Evolutionary conservation across 2,329 filamentous ascomycete species (phyloP).

Genomic region (Pseudocercospora pini-densiflorae): DNA sequence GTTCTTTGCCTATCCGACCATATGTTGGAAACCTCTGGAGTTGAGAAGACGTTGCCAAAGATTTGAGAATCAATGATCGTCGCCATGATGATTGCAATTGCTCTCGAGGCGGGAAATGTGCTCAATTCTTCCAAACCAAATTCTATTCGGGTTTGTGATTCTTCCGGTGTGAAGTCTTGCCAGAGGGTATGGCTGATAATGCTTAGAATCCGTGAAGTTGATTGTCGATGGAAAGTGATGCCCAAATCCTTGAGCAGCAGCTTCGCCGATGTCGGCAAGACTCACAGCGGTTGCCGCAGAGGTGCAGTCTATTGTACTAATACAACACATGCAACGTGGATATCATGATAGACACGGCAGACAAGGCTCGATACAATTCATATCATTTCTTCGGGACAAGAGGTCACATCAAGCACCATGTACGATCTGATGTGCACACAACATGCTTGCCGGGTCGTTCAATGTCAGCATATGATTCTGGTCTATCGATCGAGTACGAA

Average conservation of each 20-base stretch:
- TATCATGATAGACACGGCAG: too few relatives aligned
- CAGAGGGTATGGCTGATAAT: background rate
- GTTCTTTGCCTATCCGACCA: constrained; percentile 38
- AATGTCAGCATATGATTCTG: too few relatives aligned
- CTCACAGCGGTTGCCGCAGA: too few relatives aligned
- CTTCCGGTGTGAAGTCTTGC: background rate
- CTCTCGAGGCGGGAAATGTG: background rate
- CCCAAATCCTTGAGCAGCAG: background rate
- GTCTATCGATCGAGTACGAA: too few relatives aligned
- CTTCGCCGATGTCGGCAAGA: background rate
- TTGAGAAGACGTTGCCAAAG: constrained; percentile 38
- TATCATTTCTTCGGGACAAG: too few relatives aligned
- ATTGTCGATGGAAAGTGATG: background rate
- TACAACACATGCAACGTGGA: too few relatives aligned
- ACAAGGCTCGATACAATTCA: too few relatives aligned
- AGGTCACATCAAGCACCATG: too few relatives aligned
- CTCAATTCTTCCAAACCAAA: background rate
- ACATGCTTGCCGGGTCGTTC: too few relatives aligned
- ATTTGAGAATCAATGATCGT: constrained; percentile 37
- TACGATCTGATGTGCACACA: too few relatives aligned
- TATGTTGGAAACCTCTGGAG: constrained; percentile 32
- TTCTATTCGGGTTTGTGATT: too few relatives aligned
- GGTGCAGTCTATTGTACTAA: too few relatives aligned
- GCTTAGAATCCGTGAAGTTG: background rate
- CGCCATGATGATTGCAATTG: constrained; percentile 28